Evolutionary conservation across 176 grass and related monocot species (phyloP), one percentile per base, ranked within the genome.

Genomic region (Musa beccarii): DNA sequence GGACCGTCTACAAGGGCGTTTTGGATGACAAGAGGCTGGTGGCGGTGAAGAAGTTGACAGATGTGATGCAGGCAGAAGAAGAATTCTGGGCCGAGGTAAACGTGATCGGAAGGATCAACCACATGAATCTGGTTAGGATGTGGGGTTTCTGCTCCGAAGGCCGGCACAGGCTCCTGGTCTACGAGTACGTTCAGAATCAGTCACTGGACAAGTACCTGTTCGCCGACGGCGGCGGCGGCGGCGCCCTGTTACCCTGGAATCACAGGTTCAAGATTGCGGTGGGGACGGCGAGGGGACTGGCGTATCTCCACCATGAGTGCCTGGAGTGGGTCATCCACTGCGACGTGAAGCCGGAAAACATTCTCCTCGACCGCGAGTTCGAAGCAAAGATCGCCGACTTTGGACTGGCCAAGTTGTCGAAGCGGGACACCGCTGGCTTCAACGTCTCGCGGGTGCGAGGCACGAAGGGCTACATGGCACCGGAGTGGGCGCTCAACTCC

Each of bases 341-440:
- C 76, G 89, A 96, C 75, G 77, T 96, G 63, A 96, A 96, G 78
- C 92, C 92, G 72, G 92, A 96, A 77, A 92, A 96, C 22, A 96
- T 92, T 79, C 80, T 96, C 3, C 54, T 96, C 52, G 86, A 79
- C 29, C 80, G 80, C 75, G 89, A 92, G 76, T 96, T 96, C 26
- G 86, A 96, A 68, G 81, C 86, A 11, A 96, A 96, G 78, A 89
- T 92, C 78, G 86, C 86, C 57, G 86, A 96, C 83, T 96, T 96
- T 52, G 86, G 88, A 71, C 75, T 96, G 4, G 81, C 89, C 52
- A 96, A 92, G 63, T 82, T 96, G 59, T 92, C 80, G 21, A 87
- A 87, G 17, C 65, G 89, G 74, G 82, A 79, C 1, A 82, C 62
- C 13, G 15, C 66, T n/a, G 90, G 79, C 81, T 81, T 90, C 76